A percentile compares a stretch with the other conserved stretches of the same genome.
These are phyloP conservation scores for Xylariaceae sp. DNA, from an alignment of 2,329 filamentous ascomycete genomes.

Conservation along the genomic window DNA sequence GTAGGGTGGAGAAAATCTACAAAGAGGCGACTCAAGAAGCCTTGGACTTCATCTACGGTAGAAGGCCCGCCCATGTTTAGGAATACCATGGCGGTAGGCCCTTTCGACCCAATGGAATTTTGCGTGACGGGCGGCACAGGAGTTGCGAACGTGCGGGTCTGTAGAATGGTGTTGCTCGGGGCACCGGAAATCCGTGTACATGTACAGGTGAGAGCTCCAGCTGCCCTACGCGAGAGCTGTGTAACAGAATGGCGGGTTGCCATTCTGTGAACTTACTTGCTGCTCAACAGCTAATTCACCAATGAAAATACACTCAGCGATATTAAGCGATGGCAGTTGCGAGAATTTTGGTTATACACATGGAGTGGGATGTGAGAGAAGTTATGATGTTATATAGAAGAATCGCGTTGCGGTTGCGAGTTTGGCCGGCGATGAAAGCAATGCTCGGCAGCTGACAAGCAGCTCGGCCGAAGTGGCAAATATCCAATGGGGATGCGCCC, in stretches of 20 bases:
- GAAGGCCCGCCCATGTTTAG: slow-evolving; percentile 98
- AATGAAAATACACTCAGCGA: too few relatives aligned
- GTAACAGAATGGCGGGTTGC: slow-evolving; percentile 47
- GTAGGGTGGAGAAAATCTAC: slow-evolving; percentile 56
- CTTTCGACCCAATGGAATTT: slow-evolving; percentile 70
- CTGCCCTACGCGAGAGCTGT: slow-evolving; percentile 45
- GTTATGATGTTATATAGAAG: not conserved
- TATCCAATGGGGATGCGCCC: slow-evolving; percentile 22
- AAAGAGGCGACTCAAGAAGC: slow-evolving; percentile 90
- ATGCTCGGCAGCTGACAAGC: slow-evolving; percentile 14
- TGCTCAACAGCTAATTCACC: too few relatives aligned
- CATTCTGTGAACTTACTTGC: slow-evolving; percentile 41
- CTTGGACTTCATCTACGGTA: slow-evolving; percentile 83
- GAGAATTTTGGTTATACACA: not conserved
- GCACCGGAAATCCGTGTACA: slow-evolving; percentile 32
- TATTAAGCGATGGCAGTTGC: too few relatives aligned
- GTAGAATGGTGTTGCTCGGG: slow-evolving; percentile 38
- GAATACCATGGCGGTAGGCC: slow-evolving; percentile 97
- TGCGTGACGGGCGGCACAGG: slow-evolving; percentile 80
- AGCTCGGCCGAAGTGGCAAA: slow-evolving; percentile 8
- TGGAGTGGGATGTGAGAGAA: not conserved
- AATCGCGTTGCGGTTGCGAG: slow-evolving; percentile 11
- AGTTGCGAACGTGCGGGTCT: slow-evolving; percentile 61
- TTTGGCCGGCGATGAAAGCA: slow-evolving; percentile 25
- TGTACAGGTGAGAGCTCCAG: slow-evolving; percentile 30